Percentiles rank a stretch among this genome's conserved stretches.
Conservation (phyloP, 164 flowering plant genomes). For the Vitis vinifera region DNA sequence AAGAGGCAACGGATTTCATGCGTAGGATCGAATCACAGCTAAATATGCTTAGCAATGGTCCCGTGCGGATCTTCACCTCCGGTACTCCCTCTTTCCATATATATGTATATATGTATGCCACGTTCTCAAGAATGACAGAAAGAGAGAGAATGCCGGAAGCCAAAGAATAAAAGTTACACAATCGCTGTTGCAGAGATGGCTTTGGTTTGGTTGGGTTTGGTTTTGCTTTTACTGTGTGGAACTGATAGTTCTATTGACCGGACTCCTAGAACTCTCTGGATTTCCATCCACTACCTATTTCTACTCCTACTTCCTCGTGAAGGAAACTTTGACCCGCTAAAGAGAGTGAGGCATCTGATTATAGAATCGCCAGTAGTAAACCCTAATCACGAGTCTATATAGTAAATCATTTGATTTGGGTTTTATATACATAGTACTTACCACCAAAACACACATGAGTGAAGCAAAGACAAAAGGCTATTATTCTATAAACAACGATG, state of each 20-base stretch:
- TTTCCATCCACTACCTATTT: neutral
- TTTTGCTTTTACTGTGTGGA: no score
- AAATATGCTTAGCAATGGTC: constrained; percentile 47
- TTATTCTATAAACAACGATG: neutral
- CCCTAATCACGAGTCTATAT: constrained; percentile 29
- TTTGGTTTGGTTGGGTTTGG: neutral
- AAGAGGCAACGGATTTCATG: constrained; percentile 98
- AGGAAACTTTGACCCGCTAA: constrained; percentile 10
- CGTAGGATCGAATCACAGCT: constrained; percentile 83
- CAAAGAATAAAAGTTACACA: neutral
- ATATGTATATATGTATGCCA: no score
- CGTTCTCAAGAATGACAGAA: no score
- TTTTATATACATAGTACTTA: neutral
- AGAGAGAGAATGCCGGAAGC: neutral
- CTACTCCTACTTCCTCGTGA: constrained; percentile 5
- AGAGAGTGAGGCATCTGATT: no score
- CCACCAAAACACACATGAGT: neutral
- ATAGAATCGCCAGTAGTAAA: constrained; percentile 1
- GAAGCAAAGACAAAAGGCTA: neutral
- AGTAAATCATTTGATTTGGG: neutral
- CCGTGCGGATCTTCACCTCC: constrained; percentile 52
- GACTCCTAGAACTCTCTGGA: no score
- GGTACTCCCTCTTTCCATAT: constrained; percentile 28
- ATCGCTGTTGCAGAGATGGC: constrained; percentile 5
- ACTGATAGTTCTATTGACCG: no score